A percentile compares a stretch with the other conserved stretches of the same genome.
Evolutionary conservation across 305 asterid genomes (phyloP).

Genomic region (Fraxinus floribunda): DNA sequence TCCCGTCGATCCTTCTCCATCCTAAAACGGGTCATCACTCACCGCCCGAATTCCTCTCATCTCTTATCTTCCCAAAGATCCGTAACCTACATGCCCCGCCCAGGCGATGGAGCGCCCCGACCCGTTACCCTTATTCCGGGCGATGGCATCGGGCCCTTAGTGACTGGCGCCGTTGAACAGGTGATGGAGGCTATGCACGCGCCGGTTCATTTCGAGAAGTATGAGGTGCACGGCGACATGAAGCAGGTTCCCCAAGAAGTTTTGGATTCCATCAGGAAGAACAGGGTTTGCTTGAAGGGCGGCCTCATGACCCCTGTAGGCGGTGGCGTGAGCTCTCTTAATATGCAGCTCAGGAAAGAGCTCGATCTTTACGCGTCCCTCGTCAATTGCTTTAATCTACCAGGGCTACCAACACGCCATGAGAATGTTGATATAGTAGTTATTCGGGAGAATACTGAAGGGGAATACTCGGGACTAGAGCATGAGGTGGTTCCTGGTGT

Average conservation of each 20-base stretch:
- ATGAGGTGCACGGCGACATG: conserved; percentile 86
- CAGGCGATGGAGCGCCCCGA: conserved; percentile 87
- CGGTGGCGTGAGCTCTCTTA: conserved; percentile 88
- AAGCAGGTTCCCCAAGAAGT: conserved; percentile 66
- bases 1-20: conserved; percentile 56
- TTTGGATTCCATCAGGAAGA: conserved; percentile 77
- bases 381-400: conserved; percentile 76
- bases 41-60: background rate
- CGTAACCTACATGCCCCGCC: conserved; percentile 86
- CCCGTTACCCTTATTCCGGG: conserved; percentile 85
- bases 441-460: conserved; percentile 95
- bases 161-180: conserved; percentile 90
- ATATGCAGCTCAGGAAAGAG: conserved; percentile 75
- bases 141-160: conserved; percentile 91
- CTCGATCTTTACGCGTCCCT: conserved; percentile 90
- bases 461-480: conserved; percentile 94
- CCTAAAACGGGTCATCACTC: conserved; percentile 32
- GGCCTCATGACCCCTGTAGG: conserved; percentile 90
- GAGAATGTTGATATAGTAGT: conserved; percentile 87
- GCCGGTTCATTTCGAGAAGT: conserved; percentile 79
- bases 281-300: conserved; percentile 89
- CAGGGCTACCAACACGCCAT: conserved; percentile 82
- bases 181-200: conserved; percentile 98
- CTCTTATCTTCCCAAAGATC: conserved; percentile 45
- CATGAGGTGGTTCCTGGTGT: conserved; percentile 99